These are phyloP conservation scores for Colletotrichum orbiculare DNA, from an alignment of 2,329 filamentous ascomycete genomes.

Conservation along the genomic window DNA sequence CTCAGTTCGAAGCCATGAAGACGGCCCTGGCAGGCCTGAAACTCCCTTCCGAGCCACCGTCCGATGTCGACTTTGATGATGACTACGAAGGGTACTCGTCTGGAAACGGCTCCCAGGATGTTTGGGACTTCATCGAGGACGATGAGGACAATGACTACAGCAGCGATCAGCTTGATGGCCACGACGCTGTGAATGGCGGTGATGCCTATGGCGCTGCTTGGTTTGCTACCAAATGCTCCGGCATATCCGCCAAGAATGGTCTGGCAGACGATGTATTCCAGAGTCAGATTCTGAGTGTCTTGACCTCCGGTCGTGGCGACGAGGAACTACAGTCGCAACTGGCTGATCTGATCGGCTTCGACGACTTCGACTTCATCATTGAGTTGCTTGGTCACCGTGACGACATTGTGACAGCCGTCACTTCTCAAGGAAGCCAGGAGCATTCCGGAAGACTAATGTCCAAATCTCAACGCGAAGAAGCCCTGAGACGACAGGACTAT, in stretches of 20 bases:
- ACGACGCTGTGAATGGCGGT: constrained; percentile 43
- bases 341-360: constrained; percentile 91
- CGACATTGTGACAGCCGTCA: constrained; percentile 67
- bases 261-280: constrained; percentile 77
- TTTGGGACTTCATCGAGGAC: constrained; percentile 93
- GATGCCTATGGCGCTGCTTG: constrained; percentile 70
- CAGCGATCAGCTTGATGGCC: constrained; percentile 63
- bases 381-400: constrained; percentile 84
- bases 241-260: constrained; percentile 74
- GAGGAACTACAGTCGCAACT: constrained; percentile 92
- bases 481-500: constrained; percentile 78
- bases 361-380: constrained; percentile 92
- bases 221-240: constrained; percentile 76
- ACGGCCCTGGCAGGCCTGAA: constrained; percentile 81
- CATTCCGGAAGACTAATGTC: constrained; percentile 71
- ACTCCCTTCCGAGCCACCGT: constrained; percentile 49
- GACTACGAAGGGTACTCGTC: constrained; percentile 67
- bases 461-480: constrained; percentile 81
- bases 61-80: constrained; percentile 71
- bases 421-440: constrained; percentile 49
- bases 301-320: constrained; percentile 75
- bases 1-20: constrained; percentile 87
- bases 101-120: constrained; percentile 77
- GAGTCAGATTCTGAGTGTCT: constrained; percentile 79
- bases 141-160: constrained; percentile 71